Conservation (phyloP, 352 stramenopile species). For the Phytopythium mirpurense region DNA sequence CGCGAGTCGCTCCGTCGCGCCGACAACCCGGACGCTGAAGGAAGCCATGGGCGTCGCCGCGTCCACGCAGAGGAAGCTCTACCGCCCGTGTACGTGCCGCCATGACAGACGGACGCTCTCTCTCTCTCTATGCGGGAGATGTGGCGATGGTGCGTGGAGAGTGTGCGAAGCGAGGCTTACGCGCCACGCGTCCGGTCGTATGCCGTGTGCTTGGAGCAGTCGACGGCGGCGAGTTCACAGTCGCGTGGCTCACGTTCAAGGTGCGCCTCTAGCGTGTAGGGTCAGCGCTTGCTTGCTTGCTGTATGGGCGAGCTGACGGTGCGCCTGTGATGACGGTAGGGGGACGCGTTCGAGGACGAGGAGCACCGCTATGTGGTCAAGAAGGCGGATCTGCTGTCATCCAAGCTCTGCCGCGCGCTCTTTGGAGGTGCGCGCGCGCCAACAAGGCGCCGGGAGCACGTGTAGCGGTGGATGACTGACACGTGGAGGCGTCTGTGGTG, state of each 20-base stretch:
- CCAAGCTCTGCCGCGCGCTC: conserved; percentile 68
- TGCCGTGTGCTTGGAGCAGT: conserved; percentile 32
- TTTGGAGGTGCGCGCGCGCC: conserved; percentile 45
- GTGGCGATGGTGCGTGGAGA: background rate
- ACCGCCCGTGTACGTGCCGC: conserved; percentile 43
- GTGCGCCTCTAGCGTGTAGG: conserved; percentile 13
- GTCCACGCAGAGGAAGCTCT: conserved; percentile 46
- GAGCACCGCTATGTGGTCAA: conserved; percentile 60
- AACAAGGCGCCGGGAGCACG: too few species aligned
- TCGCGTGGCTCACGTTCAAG: conserved; percentile 87
- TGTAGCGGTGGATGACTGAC: too few species aligned
- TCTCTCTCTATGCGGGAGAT: background rate
- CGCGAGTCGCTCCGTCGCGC: conserved; percentile 2
- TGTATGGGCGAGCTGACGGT: background rate
- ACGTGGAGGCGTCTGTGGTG: background rate
- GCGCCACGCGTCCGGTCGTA: conserved; percentile 2
- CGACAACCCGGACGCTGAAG: background rate
- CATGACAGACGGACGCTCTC: background rate
- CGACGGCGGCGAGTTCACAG: conserved; percentile 68
- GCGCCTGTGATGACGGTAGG: conserved; percentile 17
- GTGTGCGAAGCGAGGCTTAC: background rate
- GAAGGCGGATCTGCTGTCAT: conserved; percentile 66
- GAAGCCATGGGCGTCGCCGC: conserved; percentile 31
- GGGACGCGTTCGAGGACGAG: conserved; percentile 62
- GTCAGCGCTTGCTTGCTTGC: background rate